Base-by-base conservation (phyloP, 495 filamentous ascomycete genomes). In the Astrocystis sublimbata region DNA sequence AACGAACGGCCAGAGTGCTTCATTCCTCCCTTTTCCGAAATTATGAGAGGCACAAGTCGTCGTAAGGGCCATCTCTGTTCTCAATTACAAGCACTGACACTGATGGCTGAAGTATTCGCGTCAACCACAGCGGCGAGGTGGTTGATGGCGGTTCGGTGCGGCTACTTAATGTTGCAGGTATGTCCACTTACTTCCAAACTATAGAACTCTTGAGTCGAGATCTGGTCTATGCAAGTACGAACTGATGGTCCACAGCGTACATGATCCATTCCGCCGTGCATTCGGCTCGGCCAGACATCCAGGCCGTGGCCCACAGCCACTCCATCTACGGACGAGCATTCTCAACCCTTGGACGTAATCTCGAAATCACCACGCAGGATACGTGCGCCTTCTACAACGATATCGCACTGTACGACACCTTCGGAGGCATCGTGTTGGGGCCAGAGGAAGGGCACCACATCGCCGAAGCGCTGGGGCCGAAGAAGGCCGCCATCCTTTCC, bases 311-410 rank as follows among this genome's bases (percentile, higher is more conserved):
- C 2, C 90, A 93, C 66, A 83, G 82, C 35, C 90, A 93, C 64
- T 86, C 81, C 54, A 77, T 92, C 28, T 83, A 92, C 68, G 90
- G 90, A 8, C 80, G 87, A 19, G 76, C 86, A 10, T 92, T 90
- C 71, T 86, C 85, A 59, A 66, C 86, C 0, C 78, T 92, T 0
- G 89, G 89, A 5, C 79, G 83, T 58, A 81, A 81, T 55, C 69
- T 93, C 12, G 89, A 92, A 67, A 89, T 84, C 57, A 89, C 88
- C 21, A 86, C 89, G 1, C 89, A 92, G 74, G 89, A 92, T 70
- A 72, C 83, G 15, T 88, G 88, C 64, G 35, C 30, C 28, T 66
- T 60, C 70, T 66, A 81, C 62, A 58, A 77, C 41, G 70, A 70
- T 33, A 21, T 51, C 10, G 56, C 40, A 17, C 66, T 85, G 82